Evolutionary conservation across 1,284 basidiomycete genomes (phyloP), one percentile per base, ranked within the genome.

Genomic region (Agroathelia rolfsii): DNA sequence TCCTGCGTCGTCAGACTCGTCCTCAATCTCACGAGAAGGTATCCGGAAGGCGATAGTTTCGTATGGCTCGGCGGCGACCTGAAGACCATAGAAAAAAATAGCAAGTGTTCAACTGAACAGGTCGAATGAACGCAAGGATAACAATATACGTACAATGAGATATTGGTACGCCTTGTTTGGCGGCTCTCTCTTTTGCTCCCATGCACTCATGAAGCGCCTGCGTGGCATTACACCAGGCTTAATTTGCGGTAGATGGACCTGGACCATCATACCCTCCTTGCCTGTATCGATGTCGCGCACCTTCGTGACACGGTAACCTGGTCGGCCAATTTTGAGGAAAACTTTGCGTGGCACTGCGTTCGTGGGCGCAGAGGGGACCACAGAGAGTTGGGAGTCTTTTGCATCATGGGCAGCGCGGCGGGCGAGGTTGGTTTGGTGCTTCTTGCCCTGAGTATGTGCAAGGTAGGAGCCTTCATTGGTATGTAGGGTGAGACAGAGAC

Each of bases 381-480:
- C 79, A 67, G 86, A 82, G 41, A 94, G 60, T 52, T 87, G 80
- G 0, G 79, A 76, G 50, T 97, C 92, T 53, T 96, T 94, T 33
- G 89, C 85, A 64, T 98, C 95, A 36, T 82, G 75, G 8, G 94
- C 94, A 0, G 95, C 95, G 46, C 95, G 79, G 28, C 95, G 76
- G 3, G 94, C 95, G 21, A 99, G 76, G 53, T 98, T 98, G 1
- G 94, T 96, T 57, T 98, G 95, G 53, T 98, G 95, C 57, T 98
- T 99, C 64, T 98, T 98, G 18, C 95, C 95, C 64, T 98, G 95
- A 0, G 95, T 99, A 49, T 99, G 95, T 0, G 95, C 94, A 29
- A 99, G 82, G 57, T 99, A 99, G 13, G 92, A 96, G 16, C 95
- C 95, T 62, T 99, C 95, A 54, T 98, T 98, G 15, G 95, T 96